Base-by-base conservation (phyloP, 2,329 filamentous ascomycete species). In the Monosporascus sp. region DNA sequence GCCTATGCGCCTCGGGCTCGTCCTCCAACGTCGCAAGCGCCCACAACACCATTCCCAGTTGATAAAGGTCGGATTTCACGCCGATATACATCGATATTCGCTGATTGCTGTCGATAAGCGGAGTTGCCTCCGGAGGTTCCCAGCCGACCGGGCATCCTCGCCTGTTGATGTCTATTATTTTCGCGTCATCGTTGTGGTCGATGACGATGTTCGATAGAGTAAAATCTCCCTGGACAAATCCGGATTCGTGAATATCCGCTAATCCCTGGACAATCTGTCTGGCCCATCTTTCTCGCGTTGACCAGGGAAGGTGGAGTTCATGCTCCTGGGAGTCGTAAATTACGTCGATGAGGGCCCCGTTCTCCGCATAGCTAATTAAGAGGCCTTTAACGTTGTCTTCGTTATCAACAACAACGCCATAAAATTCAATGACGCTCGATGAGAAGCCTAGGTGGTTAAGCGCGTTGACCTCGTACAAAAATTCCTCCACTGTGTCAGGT, bases 131-230 rank as follows among this genome's bases (percentile, higher is more conserved):
- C 5, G 94, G 94, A 3, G 94, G 92, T 62, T 99, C 94, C 94
- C 94, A 99, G 24, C 93, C 93, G 5, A 97, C 90, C 0, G 94
- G 94, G 64, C 94, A 99, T n/a, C 94, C 94, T 63, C 94, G 82
- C 52, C 94, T 83, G 73, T 99, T 99, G 74, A 99, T 97, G 71
- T 99, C 94, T 66, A 99, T 99, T 61, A 99, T 97, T 65, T 95
- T 93, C 8, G 93, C 94, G 65, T 97, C 82, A 66, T 91, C 86
- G 44, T 88, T 73, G 14, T 81, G 79, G 69, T 97, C 91, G 64
- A 99, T 88, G 56, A 99, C 94, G 59, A 99, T 96, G 67, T 99
- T 99, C 5, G 92, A 96, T 27, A 99, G 78, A 0, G 94, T 99
- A 60, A 99, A 97, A 67, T 99, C 94, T 24, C 94, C 94, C 67